phyloP scores from a whole-genome alignment of 169 alveolate genomes.

The Theileria luwenshuni region DNA sequence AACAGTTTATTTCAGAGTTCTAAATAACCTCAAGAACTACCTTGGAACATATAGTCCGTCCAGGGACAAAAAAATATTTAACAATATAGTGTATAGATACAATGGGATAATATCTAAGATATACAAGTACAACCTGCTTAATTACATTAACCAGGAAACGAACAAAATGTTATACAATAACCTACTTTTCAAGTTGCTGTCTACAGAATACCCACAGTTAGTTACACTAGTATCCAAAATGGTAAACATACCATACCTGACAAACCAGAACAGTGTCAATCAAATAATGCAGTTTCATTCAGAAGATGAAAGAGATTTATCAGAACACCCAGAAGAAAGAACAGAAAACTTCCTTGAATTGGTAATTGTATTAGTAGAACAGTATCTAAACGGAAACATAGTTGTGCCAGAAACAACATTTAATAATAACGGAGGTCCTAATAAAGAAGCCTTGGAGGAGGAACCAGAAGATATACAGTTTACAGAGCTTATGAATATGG shows the following conservation, averaged over 20 bases:
- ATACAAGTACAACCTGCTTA: not conserved
- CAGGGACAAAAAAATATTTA: not conserved
- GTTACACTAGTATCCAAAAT: not conserved
- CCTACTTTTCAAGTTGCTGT: not conserved
- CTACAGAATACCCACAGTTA: constrained; percentile 8
- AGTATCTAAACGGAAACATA: not conserved
- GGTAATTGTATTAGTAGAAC: not conserved
- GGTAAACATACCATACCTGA: not conserved
- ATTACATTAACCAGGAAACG: not conserved
- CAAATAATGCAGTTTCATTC: not conserved
- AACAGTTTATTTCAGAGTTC: not conserved
- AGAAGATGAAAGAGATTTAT: not conserved
- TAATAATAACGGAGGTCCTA: not conserved
- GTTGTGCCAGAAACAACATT: not conserved
- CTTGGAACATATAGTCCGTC: not conserved
- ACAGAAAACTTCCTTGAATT: constrained; percentile 5
- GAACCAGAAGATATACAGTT: not conserved
- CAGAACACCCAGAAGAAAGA: not conserved
- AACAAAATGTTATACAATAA: constrained; percentile 3
- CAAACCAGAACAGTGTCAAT: not conserved
- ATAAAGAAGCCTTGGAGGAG: too few species aligned
- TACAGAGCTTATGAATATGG: not conserved
- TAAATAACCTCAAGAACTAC: not conserved
- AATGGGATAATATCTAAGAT: constrained; percentile 6
- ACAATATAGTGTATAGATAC: constrained; percentile 2